Evolutionary conservation across 176 grass and related monocot genomes (phyloP).

Genomic region (Zoysia japonica): DNA sequence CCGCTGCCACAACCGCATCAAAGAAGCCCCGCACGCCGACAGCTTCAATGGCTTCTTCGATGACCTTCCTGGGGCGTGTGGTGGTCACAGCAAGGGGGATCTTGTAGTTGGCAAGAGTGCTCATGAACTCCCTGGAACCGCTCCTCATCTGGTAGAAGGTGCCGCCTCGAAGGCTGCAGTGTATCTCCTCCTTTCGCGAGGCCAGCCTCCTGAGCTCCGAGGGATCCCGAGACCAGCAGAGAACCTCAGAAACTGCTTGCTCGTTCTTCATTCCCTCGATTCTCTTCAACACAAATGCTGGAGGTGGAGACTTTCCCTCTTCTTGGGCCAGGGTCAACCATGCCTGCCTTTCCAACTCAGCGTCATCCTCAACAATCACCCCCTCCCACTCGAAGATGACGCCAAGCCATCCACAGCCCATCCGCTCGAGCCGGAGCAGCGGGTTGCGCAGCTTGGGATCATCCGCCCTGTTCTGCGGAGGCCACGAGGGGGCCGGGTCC

Average conservation of each 20-base stretch:
- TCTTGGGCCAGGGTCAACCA: conserved; percentile 72
- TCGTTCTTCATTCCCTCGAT: conserved; percentile 92
- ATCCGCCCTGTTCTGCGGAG: conserved; percentile 69
- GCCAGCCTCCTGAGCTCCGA: conserved; percentile 60
- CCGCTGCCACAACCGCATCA: conserved; percentile 57
- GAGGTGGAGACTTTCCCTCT: conserved; percentile 77
- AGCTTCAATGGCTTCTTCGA: conserved; percentile 73
- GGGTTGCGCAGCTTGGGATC: conserved; percentile 82
- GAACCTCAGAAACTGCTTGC: conserved; percentile 87
- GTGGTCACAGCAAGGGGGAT: conserved; percentile 83
- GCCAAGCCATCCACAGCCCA: conserved; percentile 90
- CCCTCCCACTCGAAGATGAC: conserved; percentile 97
- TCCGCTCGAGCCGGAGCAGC: conserved; percentile 67
- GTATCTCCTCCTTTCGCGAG: conserved; percentile 77
- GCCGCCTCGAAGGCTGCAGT: conserved; percentile 45
- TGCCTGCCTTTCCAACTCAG: conserved; percentile 62
- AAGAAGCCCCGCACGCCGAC: conserved; percentile 61
- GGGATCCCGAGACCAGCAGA: conserved; percentile 84
- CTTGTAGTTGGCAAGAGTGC: conserved; percentile 77
- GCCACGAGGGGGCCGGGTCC: conserved; percentile 51
- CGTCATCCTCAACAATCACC: conserved; percentile 80
- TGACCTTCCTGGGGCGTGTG: conserved; percentile 61
- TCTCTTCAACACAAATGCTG: conserved; percentile 54
- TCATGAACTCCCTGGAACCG: conserved; percentile 85
- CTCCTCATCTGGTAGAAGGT: conserved; percentile 63